Conservation (phyloP, 331 rosid genomes). For the Stylosanthes scabra region DNA sequence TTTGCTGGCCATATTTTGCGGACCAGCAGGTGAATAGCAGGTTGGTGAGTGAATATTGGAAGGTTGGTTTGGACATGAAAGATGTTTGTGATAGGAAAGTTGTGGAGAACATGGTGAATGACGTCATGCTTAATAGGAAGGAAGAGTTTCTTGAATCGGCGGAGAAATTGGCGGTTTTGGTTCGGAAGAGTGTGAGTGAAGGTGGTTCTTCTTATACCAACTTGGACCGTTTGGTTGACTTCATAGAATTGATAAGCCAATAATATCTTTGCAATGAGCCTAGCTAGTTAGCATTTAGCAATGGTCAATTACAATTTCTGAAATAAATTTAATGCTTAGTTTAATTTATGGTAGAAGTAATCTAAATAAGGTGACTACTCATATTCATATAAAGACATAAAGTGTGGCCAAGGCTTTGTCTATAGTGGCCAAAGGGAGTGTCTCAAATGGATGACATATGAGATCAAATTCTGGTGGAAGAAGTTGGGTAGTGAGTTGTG, state of each 20-base stretch:
- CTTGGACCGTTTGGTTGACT: constrained; percentile 11
- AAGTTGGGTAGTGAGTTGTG: too few relatives aligned
- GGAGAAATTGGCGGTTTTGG: constrained; percentile 23
- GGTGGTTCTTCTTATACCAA: constrained; percentile 36
- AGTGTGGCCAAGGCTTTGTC: too few relatives aligned
- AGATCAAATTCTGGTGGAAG: too few relatives aligned
- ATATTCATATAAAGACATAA: too few relatives aligned
- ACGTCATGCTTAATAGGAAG: constrained; percentile 31
- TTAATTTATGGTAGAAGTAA: too few relatives aligned
- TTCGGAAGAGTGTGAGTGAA: not conserved
- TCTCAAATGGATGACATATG: too few relatives aligned
- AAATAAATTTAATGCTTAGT: too few relatives aligned
- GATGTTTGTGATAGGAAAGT: constrained; percentile 41
- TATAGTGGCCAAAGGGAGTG: too few relatives aligned
- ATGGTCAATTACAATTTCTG: not conserved
- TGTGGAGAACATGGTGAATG: constrained; percentile 45
- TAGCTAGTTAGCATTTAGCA: not conserved
- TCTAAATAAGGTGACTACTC: too few relatives aligned
- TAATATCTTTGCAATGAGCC: not conserved
- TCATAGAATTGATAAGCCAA: not conserved
- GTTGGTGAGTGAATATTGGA: constrained; percentile 53
- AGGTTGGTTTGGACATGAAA: constrained; percentile 51
- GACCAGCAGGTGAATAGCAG: constrained; percentile 50
- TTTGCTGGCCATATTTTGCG: constrained; percentile 49
- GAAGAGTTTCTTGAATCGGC: constrained; percentile 26